Evolutionary conservation across 345 rosid genomes (phyloP), one percentile per base, ranked within the genome.

Genomic region (Geranium rotundifolium): DNA sequence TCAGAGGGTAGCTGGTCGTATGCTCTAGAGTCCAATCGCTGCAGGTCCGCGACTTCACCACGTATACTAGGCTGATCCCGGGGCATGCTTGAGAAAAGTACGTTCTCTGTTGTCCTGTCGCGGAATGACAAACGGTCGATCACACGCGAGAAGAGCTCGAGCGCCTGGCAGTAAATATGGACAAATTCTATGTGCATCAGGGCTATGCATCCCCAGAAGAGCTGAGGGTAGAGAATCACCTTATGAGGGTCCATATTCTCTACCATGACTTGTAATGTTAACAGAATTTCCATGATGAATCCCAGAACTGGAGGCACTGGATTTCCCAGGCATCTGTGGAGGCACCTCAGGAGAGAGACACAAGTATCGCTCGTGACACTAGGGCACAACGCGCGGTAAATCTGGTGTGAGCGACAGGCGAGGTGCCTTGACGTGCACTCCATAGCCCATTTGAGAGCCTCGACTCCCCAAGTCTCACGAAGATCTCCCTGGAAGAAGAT

Each of bases 381-480:
- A 64, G 99, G 99, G 62, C 86, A 82, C 59, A 93, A 74, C 49
- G 99, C 99, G 66, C 99, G 97, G 77, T 93, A 93, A 57, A 93
- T 90, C 80, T 90, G 99, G 78, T 88, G 99, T 2, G 99, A 93
- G 56, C 99, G 96, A 75, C 99, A 93, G 9, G 99, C 99, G 64
- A 93, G 82, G 77, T 93, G 99, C 74, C 92, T 90, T 19, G 96
- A 88, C 20, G 99, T 85, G 85, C 97, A 93, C 67, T 93, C 99
- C 99, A 90, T 88, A 27, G 99, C 99, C 99, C 99, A 93, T 77
- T 90, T 93, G 70, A 93, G 97, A 55, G 99, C 96, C 77, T 90
- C 99, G 34, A 71, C 69, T 23, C 99, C 99, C 99, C 99, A 93
- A 63, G 97, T 93, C 78, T 93, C 97, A 52, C 97, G 92, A 15